Evolutionary conservation across 306 rosid genomes (phyloP), one percentile per base, ranked within the genome.

Genomic region (Citrullus mucosospermus): DNA sequence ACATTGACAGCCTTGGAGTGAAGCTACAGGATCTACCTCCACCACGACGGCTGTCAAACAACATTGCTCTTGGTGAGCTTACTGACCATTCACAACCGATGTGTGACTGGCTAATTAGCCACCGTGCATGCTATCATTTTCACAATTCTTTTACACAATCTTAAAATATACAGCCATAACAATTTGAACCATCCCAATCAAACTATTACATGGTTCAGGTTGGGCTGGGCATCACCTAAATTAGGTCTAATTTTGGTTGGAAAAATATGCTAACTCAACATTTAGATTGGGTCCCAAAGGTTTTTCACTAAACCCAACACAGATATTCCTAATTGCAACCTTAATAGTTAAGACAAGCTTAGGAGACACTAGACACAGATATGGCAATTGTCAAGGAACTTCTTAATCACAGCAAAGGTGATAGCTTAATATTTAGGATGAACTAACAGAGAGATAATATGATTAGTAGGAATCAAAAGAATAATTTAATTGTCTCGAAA

Each of bases 41-140:
- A 86, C 73, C 58, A 72, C n/a, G 50, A 78, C 6, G 72, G 80
- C 75, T 71, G 59, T 1, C 78, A 85, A 75, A 39, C 84, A 80
- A 39, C 41, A 75, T 85, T 81, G 39, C 8, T 88, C 1, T 93
- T 58, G 96, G 97, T 90, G 90, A 81, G 90, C 93, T 86, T 91
- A 90, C 98, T 93, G 98, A 93, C 98, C 93, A 93, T 78, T 90
- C 96, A 93, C 96, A 91, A 90, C 83, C 58, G 84, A 80, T 58
- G 88, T 85, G 89, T 83, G 91, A 93, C 85, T 87, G 92, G 98
- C 98, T 91, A 91, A 91, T 91, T 93, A 59, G 89, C 87, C 91
- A 89, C 96, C 96, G 12, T 25, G 1, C 28, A 25, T 61, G 50
- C 50, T 44, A 44, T 43, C 46, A 43, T 43, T 8, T 43, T 43